These are phyloP conservation scores for Xylaria sp. DNA, from an alignment of 2,329 filamentous ascomycete genomes.

Conservation along the genomic window DNA sequence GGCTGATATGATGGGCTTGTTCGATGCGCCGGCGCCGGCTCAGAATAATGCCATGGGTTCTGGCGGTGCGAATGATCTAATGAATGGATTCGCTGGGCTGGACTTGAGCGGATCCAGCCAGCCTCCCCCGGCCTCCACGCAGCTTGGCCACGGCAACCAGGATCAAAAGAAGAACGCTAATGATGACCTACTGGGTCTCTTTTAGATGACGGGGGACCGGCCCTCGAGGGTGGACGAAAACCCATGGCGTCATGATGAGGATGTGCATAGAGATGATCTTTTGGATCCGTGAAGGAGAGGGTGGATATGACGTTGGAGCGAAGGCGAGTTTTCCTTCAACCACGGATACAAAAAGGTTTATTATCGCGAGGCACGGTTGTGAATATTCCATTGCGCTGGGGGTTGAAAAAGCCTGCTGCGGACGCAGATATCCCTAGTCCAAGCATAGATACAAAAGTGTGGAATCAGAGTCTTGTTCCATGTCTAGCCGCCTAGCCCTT, in stretches of 20 bases:
- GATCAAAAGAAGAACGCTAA: slow-evolving; percentile 57
- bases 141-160: slow-evolving; percentile 58
- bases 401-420: slow-evolving; percentile 7
- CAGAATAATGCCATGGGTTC: slow-evolving; percentile 57
- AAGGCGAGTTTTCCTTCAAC: slow-evolving; percentile 19
- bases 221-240: background rate
- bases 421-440: slow-evolving; percentile 18
- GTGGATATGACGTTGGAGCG: slow-evolving; percentile 8
- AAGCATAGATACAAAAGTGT: slow-evolving; percentile 30
- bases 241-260: slow-evolving; percentile 9
- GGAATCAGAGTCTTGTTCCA: slow-evolving; percentile 21
- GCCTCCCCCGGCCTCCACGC: slow-evolving; percentile 72
- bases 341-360: slow-evolving; percentile 12
- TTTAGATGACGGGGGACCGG: slow-evolving; percentile 52
- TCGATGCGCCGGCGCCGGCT: slow-evolving; percentile 71
- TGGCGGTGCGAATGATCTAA: slow-evolving; percentile 73
- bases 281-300: slow-evolving; percentile 30
- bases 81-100: slow-evolving; percentile 88
- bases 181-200: slow-evolving; percentile 71
- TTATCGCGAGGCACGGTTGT: slow-evolving; percentile 18
- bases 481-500: background rate
- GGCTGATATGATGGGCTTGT: slow-evolving; percentile 76
- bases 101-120: slow-evolving; percentile 75
- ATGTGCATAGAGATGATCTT: slow-evolving; percentile 5
- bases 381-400: slow-evolving; percentile 13